Evolutionary conservation across 1,284 basidiomycete species (phyloP), one percentile per base, ranked within the genome.

Genomic region (Fomitopsis pinicola): DNA sequence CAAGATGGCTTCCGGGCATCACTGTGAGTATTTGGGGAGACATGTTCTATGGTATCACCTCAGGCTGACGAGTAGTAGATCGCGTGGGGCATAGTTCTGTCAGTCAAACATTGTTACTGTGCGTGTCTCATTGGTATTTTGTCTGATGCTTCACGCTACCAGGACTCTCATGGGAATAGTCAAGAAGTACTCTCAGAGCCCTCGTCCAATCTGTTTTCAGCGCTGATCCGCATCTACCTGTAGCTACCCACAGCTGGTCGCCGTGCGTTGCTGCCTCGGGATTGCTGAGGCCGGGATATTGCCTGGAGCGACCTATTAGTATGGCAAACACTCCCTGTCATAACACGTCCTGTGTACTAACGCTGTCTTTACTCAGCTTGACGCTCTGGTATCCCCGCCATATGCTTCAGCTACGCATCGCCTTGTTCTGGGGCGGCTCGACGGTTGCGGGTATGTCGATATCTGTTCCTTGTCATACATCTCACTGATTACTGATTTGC

Each of bases 201-300:
- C 19, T 10, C 50, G 19, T 12, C n/a, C 22, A 22, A 30, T 30
- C 19, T 58, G 12, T 42, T 46, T 59, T 19, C 46, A 58, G 8
- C 52, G 44, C 55, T 58, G 62, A 38, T 44, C 45, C 17, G 30
- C 12, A 45, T 14, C 59, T 42, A 22, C 15, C 2, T 12, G 9
- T 35, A 87, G 84, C 55, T 89, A 86, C 66, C 80, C 79, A 22
- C 81, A 88, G 67, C 79, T 89, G 3, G 80, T 88, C 12, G 87
- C 81, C n/a, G 78, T 77, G 14, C 83, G 84, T 26, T 77, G 85
- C 5, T 83, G 77, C 61, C 80, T 90, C 3, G 88, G 89, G 2
- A 69, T 89, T 0, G 81, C 87, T 0, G 89, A 91, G 70, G 84
- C 86, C 5, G 88, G 89, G 0, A 71, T 89, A 28, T 87, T 88